Evolutionary conservation across 228 moss, liverwort and hornwort genomes (phyloP), one percentile per base, ranked within the genome.

Genomic region (Sphagnum fallax): DNA sequence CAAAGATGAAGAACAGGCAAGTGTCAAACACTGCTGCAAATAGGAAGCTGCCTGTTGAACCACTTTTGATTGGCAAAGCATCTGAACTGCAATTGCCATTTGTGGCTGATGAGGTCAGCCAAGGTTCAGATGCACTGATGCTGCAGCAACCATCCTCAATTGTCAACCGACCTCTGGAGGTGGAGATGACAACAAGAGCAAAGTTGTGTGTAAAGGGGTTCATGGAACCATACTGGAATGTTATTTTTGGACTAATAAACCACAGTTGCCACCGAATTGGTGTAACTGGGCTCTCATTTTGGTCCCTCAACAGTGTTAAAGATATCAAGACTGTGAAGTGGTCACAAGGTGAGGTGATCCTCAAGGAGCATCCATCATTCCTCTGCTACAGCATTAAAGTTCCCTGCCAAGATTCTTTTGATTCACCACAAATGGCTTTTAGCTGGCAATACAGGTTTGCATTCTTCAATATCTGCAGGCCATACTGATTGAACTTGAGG

Each of bases 211-310:
- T 68, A 62, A 49, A 74, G 50, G 79, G 66, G 47, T 73, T 67
- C 47, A 62, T 68, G 16, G 70, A 79, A 66, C 75, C 82, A 16
- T 75, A 85, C 77, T 77, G 82, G 77, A 70, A 77, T 73, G 79
- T 82, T 77, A 73, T 77, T 51, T 75, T 80, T 62, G 72, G 65
- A n/a, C 70, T 73, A 49, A 61, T 67, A 18, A 77, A 82, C 50
- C 55, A 66, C 65, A 76, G 81, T 61, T 60, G 52, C 66, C 71
- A 64, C 82, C 72, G 75, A 70, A 72, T 79, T 72, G 74, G 70
- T 73, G 84, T 79, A 64, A 73, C 74, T 47, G 74, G 64, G 74
- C 79, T 79, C 66, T 75, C 79, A 55, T 70, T 68, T 70, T 79
- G 82, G 82, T 75, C 76, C 52, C 68, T 72, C 67, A 70, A 82